Percentiles rank a stretch among this genome's conserved stretches.
These are phyloP conservation scores for Ramichloridium luteum DNA, from an alignment of 2,329 filamentous ascomycete species.

Conservation along the genomic window DNA sequence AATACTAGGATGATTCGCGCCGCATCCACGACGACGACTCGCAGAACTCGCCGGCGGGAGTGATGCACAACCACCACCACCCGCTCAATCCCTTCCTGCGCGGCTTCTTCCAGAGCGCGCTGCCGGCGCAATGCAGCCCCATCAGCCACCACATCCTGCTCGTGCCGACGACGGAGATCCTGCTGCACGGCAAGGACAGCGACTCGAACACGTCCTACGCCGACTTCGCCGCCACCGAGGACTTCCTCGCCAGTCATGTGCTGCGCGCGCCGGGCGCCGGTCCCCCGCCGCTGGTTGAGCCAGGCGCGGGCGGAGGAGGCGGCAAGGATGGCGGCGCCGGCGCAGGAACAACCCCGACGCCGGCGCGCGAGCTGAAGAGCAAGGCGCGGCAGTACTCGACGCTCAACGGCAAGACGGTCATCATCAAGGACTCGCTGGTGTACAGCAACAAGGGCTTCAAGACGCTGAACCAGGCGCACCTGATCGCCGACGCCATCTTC, in stretches of 20 bases:
- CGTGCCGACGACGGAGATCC: conserved; percentile 82
- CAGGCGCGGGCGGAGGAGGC: conserved; percentile 29
- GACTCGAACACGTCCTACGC: conserved; percentile 66
- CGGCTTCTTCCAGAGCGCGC: conserved; percentile 95
- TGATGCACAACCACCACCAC: too few relatives aligned
- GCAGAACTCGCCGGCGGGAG: too few relatives aligned
- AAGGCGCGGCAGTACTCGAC: conserved; percentile 94
- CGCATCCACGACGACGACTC: too few relatives aligned
- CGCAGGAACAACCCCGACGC: too few relatives aligned
- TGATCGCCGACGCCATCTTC: conserved; percentile 74
- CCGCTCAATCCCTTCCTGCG: conserved; percentile 96
- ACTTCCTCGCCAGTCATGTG: conserved; percentile 94
- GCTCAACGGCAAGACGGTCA: conserved; percentile 80
- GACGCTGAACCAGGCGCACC: conserved; percentile 73
- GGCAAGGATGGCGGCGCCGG: conserved; percentile 38
- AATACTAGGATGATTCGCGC: too few relatives aligned
- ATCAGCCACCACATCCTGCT: conserved; percentile 87
- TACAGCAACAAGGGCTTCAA: conserved; percentile 99
- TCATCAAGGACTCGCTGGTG: conserved; percentile 83
- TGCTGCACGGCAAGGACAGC: conserved; percentile 76
- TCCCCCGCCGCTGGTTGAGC: conserved; percentile 22
- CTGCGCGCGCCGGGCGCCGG: conserved; percentile 60
- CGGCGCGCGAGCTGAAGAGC: conserved; percentile 74
- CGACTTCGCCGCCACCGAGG: conserved; percentile 78
- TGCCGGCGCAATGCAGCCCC: conserved; percentile 82